Conservation (phyloP, 345 rosid species). For the Boechera retrofracta region DNA sequence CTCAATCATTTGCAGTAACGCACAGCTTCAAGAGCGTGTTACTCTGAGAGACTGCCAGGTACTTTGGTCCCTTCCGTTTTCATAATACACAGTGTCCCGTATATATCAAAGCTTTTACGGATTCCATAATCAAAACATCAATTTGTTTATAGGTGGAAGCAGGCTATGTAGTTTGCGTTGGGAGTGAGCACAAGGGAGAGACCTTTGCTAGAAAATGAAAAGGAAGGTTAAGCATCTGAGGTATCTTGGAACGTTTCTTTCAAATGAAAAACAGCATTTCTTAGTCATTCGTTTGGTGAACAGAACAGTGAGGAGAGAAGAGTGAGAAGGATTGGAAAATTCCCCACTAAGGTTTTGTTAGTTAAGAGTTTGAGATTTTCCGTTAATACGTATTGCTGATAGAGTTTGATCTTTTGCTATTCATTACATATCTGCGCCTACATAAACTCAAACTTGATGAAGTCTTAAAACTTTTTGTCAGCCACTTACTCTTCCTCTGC, state of each 20-base stretch:
- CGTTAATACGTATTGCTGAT: constrained; percentile 22
- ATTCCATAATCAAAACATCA: constrained; percentile 11
- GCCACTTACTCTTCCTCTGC: neutral
- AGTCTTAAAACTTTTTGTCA: constrained; percentile 15
- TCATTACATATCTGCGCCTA: neutral
- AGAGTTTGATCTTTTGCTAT: constrained; percentile 1
- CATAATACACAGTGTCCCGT: neutral
- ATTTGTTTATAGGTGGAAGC: constrained; percentile 68
- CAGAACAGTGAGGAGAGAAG: constrained; percentile 17
- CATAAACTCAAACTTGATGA: neutral
- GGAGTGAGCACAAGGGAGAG: constrained; percentile 85
- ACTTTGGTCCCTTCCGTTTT: constrained; percentile 26
- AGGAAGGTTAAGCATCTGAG: constrained; percentile 35
- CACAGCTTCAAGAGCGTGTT: constrained; percentile 89
- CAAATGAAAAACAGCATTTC: constrained; percentile 5
- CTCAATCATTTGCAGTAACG: constrained; percentile 90
- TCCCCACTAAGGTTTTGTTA: constrained; percentile 28
- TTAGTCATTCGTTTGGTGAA: constrained; percentile 20
- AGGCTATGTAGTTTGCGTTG: constrained; percentile 69
- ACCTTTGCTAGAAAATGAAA: constrained; percentile 76
- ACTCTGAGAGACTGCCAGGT: constrained; percentile 90
- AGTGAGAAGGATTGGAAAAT: constrained; percentile 17
- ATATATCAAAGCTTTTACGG: neutral
- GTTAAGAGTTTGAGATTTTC: constrained; percentile 16
- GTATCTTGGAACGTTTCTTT: neutral